These are phyloP conservation scores for Mycena latifolia DNA, from an alignment of 768 basidiomycete species.

Conservation along the genomic window DNA sequence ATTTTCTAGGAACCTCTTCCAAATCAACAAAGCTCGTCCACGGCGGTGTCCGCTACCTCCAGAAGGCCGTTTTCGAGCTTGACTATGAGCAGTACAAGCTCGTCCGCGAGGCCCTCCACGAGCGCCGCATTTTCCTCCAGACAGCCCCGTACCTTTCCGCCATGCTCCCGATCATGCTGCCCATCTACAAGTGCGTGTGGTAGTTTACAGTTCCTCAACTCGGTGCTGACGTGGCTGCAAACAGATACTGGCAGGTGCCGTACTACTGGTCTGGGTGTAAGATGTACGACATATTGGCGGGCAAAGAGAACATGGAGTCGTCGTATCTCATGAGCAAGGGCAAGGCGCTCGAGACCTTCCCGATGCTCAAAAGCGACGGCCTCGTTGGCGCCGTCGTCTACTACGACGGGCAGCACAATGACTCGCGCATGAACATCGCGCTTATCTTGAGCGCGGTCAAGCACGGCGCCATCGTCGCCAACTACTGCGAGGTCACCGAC, in stretches of 20 bases:
- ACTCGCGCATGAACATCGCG: slow-evolving; percentile 98
- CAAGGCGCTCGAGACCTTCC: slow-evolving; percentile 94
- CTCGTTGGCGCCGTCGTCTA: slow-evolving; percentile 96
- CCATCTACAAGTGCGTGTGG: slow-evolving; percentile 85
- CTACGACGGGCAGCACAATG: slow-evolving; percentile 99
- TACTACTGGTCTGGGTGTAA: slow-evolving; percentile 98
- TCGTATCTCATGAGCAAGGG: slow-evolving; percentile 97
- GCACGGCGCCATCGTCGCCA: slow-evolving; percentile 87
- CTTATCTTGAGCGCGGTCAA: slow-evolving; percentile 95
- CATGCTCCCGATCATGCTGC: slow-evolving; percentile 98
- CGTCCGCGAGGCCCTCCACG: slow-evolving; percentile 94
- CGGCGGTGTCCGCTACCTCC: slow-evolving; percentile 96
- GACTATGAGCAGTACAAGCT: slow-evolving; percentile 98
- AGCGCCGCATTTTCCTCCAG: slow-evolving; percentile 93
- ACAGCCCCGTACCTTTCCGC: slow-evolving; percentile 93
- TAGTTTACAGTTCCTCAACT: not conserved
- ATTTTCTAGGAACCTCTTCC: slow-evolving; percentile 83
- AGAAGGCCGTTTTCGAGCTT: slow-evolving; percentile 95
- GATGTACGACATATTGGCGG: slow-evolving; percentile 95
- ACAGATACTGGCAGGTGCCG: slow-evolving; percentile 94
- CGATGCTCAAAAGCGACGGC: slow-evolving; percentile 94
- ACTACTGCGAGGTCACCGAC: slow-evolving; percentile 88
- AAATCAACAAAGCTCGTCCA: slow-evolving; percentile 99
- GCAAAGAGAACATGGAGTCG: slow-evolving; percentile 96
- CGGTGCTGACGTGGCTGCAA: slow-evolving; percentile 20